Base-by-base conservation (phyloP, 257 asterid species). In the Pogostemon cablin region DNA sequence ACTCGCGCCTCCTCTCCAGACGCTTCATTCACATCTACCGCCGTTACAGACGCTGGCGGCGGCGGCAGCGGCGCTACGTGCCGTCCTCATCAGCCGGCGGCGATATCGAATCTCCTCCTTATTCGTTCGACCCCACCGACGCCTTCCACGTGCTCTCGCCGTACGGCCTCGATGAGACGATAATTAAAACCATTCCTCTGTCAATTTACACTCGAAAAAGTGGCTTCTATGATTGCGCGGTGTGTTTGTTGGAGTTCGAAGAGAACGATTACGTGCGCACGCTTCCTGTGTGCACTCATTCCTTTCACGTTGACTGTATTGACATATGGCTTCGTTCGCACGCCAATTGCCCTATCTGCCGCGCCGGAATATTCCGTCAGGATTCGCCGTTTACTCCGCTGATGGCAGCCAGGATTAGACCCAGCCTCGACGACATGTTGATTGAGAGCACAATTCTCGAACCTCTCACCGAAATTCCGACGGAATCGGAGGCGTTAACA, bases 261-360 rank as follows among this genome's bases (percentile, higher is more conserved):
- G 90, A 77, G 6, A 64, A 88, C 68, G 99, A 95, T 57, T 89
- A 89, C 75, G 83, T 95, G 38, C 96, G 99, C 0, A 95, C 96
- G 1, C 91, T 95, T 17, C 99, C 99, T 32, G 85, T 81, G 3
- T 95, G 99, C 68, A 63, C 90, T 0, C 99, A 91, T 79, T 84
- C 90, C 7, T 95, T 95, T 60, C 99, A 95, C 78, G 97, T 95
- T 9, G 99, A 95, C 60, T 95, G 99, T 48, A 91, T 95, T 8
- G 99, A 95, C 17, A 88, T 88, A 41, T 95, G 99, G 99, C 85
- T 95, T 0, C 69, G 92, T n/a, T 95, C 99, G 2, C 98, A 95
- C 81, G 96, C 96, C 9, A 91, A 95, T 62, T 95, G 99, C 71
- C 99, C 99, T 5, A 81, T 95, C 63, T 95, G 99, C 76, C 90